A percentile compares a stretch with the other conserved stretches of the same genome.
phyloP scores from a whole-genome alignment of 345 rosid species.

The Boechera retrofracta region DNA sequence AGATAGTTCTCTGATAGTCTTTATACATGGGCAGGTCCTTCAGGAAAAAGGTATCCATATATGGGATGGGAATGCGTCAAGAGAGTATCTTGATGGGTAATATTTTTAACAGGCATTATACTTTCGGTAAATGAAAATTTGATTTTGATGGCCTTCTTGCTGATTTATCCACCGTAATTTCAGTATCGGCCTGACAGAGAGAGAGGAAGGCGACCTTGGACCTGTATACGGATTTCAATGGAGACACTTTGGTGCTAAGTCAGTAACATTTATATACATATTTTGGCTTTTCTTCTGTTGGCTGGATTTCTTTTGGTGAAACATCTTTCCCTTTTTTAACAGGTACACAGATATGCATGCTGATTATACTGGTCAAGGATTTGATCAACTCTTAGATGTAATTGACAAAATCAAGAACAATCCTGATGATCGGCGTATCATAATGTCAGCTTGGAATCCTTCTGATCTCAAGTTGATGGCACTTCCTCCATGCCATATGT shows the following conservation, averaged over 20 bases:
- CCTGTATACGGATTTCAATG: slow-evolving; percentile 98
- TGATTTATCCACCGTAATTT: slow-evolving; percentile 20
- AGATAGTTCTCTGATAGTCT: slow-evolving; percentile 3
- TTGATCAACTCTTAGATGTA: slow-evolving; percentile 87
- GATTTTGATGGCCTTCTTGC: neutral
- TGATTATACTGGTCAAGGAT: slow-evolving; percentile 89
- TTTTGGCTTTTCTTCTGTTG: neutral
- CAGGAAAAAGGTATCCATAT: slow-evolving; percentile 88
- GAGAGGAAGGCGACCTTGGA: slow-evolving; percentile 93
- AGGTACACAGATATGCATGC: slow-evolving; percentile 94
- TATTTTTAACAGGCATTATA: neutral
- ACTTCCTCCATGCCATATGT: slow-evolving; percentile 98
- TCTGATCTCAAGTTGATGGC: slow-evolving; percentile 91
- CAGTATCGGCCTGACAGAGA: slow-evolving; percentile 74
- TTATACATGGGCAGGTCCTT: slow-evolving; percentile 64
- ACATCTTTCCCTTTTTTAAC: slow-evolving; percentile 11
- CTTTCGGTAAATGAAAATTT: neutral
- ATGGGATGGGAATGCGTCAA: slow-evolving; percentile 97
- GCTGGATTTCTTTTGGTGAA: neutral
- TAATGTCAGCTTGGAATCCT: slow-evolving; percentile 97
- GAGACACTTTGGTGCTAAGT: slow-evolving; percentile 99
- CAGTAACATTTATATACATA: slow-evolving; percentile 27
- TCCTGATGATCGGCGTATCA: slow-evolving; percentile 82
- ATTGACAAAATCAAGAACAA: slow-evolving; percentile 83
- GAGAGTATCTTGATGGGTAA: slow-evolving; percentile 88